Conservation (phyloP, 2,329 filamentous ascomycete genomes). For the Mycogone perniciosa region DNA sequence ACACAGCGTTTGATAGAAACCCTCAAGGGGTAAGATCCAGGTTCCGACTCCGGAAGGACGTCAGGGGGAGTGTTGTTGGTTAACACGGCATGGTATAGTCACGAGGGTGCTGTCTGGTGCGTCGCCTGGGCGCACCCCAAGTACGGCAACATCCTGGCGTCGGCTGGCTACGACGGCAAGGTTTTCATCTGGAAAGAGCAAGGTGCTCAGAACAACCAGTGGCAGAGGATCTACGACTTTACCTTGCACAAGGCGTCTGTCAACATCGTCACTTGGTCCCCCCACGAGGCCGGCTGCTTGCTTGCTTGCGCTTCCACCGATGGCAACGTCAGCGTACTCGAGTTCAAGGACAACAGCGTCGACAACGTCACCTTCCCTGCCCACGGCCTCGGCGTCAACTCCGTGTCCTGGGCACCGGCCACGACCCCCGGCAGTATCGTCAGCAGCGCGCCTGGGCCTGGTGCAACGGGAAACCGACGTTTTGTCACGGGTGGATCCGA, state of each 20-base stretch:
- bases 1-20: slow-evolving; percentile 86
- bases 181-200: slow-evolving; percentile 98
- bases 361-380: slow-evolving; percentile 84
- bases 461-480: slow-evolving; percentile 60
- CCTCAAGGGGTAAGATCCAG: slow-evolving; percentile 65
- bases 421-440: slow-evolving; percentile 78
- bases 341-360: slow-evolving; percentile 95
- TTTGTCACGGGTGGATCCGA: slow-evolving; percentile 96
- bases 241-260: slow-evolving; percentile 91
- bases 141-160: slow-evolving; percentile 95
- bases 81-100: slow-evolving; percentile 44
- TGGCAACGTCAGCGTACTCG: slow-evolving; percentile 86
- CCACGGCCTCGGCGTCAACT: slow-evolving; percentile 91
- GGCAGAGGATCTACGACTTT: slow-evolving; percentile 89
- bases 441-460: slow-evolving; percentile 58
- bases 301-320: slow-evolving; percentile 93
- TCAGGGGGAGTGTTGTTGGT: neutral
- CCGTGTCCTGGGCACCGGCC: slow-evolving; percentile 89
- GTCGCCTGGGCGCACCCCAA: slow-evolving; percentile 98
- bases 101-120: slow-evolving; percentile 97
- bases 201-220: slow-evolving; percentile 48
- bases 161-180: slow-evolving; percentile 93
- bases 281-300: slow-evolving; percentile 89
- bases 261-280: slow-evolving; percentile 96
- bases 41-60: too few species aligned